These are phyloP conservation scores for Neonectria neomacrospora DNA, from an alignment of 2,329 filamentous ascomycete genomes.

Conservation along the genomic window DNA sequence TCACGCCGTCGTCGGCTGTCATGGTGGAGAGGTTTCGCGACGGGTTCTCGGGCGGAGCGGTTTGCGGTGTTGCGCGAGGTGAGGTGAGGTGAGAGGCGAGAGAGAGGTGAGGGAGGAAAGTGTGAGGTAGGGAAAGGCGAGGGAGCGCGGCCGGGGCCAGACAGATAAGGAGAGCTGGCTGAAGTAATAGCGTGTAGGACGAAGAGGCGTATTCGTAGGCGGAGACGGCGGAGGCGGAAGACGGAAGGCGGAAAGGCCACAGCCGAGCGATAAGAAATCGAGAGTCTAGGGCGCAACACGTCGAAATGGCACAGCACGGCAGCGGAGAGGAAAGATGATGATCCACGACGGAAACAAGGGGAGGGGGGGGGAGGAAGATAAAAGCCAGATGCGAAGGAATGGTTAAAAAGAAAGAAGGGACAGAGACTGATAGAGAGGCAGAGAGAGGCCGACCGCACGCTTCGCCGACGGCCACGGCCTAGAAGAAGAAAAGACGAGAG, in stretches of 20 bases:
- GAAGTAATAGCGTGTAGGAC: constrained; percentile 8
- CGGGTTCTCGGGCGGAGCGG: constrained; percentile 4
- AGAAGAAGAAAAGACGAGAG: constrained; percentile 20
- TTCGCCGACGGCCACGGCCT: constrained; percentile 22
- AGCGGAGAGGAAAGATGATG: background rate
- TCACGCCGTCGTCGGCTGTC: constrained; percentile 57
- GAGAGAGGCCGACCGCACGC: constrained; percentile 2
- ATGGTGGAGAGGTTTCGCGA: constrained; percentile 22
- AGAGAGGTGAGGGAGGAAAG: constrained; percentile 10
- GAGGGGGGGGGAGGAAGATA: constrained; percentile 3
- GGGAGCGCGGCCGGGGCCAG: constrained; percentile 6
- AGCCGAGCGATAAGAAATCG: constrained; percentile 24
- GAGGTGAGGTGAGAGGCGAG: constrained; percentile 4
- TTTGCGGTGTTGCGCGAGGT: constrained; percentile 11
- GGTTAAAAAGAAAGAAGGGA: constrained; percentile 17
- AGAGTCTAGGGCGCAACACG: constrained; percentile 8
- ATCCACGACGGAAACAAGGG: constrained; percentile 1
- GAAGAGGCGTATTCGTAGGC: constrained; percentile 5
- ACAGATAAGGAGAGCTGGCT: background rate
- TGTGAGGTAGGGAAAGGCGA: constrained; percentile 2
- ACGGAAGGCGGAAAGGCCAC: constrained; percentile 18
- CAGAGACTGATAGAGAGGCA: too few species aligned
- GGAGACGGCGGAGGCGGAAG: constrained; percentile 13
- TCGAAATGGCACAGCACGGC: constrained; percentile 1
- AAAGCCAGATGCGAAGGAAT: constrained; percentile 24